phyloP scores from a whole-genome alignment of 2,329 filamentous ascomycete genomes.

The Beauveria brongniartii region DNA sequence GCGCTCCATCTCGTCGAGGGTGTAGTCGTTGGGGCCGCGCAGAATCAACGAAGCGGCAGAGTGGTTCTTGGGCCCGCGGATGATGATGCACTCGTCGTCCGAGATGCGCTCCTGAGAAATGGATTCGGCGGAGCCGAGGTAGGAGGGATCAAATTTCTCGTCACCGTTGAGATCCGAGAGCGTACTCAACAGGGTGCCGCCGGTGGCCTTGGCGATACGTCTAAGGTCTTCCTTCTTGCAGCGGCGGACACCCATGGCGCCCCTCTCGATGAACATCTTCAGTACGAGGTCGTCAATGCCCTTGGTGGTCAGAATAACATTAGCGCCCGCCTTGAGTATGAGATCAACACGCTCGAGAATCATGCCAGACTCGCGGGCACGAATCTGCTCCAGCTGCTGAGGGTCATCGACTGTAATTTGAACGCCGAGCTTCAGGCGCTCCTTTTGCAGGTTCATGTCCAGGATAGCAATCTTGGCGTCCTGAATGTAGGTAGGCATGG shows the following conservation, averaged over 20 bases:
- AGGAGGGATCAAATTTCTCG: constrained; percentile 87
- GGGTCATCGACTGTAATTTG: constrained; percentile 98
- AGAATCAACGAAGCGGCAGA: constrained; percentile 94
- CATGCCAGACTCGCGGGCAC: constrained; percentile 85
- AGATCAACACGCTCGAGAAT: constrained; percentile 90
- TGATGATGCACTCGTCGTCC: constrained; percentile 94
- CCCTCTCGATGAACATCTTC: constrained; percentile 89
- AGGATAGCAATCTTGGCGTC: constrained; percentile 96
- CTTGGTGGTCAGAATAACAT: constrained; percentile 94
- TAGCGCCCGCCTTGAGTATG: constrained; percentile 95
- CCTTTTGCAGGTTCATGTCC: constrained; percentile 98
- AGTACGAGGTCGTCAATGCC: constrained; percentile 94
- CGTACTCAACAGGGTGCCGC: constrained; percentile 85
- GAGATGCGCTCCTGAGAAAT: constrained; percentile 98
- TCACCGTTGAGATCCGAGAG: constrained; percentile 96
- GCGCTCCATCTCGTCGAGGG: constrained; percentile 97
- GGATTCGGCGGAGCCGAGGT: constrained; percentile 86
- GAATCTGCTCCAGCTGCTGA: constrained; percentile 93
- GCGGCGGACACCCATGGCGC: constrained; percentile 88
- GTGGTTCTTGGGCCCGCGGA: constrained; percentile 92
- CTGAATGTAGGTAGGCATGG: constrained; percentile 85
- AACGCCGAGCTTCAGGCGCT: constrained; percentile 97
- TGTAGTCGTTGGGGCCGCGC: constrained; percentile 90
- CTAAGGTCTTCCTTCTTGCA: constrained; percentile 98
- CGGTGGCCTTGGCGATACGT: constrained; percentile 91